Base-by-base conservation (phyloP, 2,329 filamentous ascomycete genomes). In the Fusarium albidum region DNA sequence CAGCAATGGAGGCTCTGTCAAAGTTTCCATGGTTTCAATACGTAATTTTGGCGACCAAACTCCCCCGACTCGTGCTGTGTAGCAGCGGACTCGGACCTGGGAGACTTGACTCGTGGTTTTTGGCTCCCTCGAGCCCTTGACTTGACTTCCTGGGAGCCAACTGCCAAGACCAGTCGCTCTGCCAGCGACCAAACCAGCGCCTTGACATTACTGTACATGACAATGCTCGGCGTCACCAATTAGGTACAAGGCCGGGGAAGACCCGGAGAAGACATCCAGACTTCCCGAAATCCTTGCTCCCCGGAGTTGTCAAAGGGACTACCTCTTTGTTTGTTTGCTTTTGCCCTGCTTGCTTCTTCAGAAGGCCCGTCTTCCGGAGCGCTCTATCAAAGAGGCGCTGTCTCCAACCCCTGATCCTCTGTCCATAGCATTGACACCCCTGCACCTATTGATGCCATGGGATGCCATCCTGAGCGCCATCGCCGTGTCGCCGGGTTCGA, bases 21-120 rank as follows among this genome's bases (percentile, higher is more conserved):
- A 33, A 17, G 39, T 33, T 29, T 37, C 43, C 17, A 6, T 33
- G 14, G 32, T 15, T 34, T 34, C n/a, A 34, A 35, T 64, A 66
- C 60, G 63, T 66, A 64, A 64, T 57, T n/a, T n/a, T 44, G 37
- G 38, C 34, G 41, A 35, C 46, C 49, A 49, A 50, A 32, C 34
- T 58, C 21, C 21, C n/a, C 21, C 49, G 57, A 57, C 41, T 61
- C 49, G 54, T 33, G 37, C 34, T 5, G 27, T 18, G 44, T 37
- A 35, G 12, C 40, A 14, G 34, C 9, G n/a, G 49, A 49, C 29
- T 40, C 27, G 21, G 39, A 49, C 48, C 28, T 26, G 28, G 29
- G 17, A 17, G 49, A 25, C 57, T 61, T 61, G 49, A 59, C 57
- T 61, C 53, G 49, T 29, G 33, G 26, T 31, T 10, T 10, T 47